phyloP scores from a whole-genome alignment of 306 rosid genomes.

The Phaseolus lunatus region DNA sequence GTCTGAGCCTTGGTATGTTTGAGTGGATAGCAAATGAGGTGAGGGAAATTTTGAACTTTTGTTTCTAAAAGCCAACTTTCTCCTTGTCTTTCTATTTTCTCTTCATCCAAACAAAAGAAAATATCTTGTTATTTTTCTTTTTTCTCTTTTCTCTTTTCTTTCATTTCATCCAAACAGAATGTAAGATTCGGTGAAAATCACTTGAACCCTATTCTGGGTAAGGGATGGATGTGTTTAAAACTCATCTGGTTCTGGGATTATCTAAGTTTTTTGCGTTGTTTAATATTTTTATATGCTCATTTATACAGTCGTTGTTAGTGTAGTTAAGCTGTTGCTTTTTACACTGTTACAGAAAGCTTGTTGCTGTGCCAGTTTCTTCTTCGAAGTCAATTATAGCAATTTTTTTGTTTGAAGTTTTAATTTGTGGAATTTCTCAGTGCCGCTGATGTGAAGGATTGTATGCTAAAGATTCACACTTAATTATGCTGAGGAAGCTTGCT shows the following conservation, averaged over 20 bases:
- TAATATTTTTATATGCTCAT: too few relatives aligned
- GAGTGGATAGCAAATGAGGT: not conserved
- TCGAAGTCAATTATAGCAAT: constrained; percentile 18
- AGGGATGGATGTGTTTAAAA: constrained; percentile 24
- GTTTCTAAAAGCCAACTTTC: not conserved
- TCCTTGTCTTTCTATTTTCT: not conserved
- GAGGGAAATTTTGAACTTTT: not conserved
- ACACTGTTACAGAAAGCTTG: not conserved
- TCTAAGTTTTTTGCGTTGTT: not conserved
- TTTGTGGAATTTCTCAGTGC: constrained; percentile 73
- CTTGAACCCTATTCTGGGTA: not conserved
- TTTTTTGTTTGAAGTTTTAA: constrained; percentile 46
- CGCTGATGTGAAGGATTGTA: constrained; percentile 80
- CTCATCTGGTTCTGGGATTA: not conserved
- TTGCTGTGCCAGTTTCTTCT: constrained; percentile 31
- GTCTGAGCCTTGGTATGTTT: not conserved
- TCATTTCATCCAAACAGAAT: not conserved
- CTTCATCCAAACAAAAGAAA: not conserved
- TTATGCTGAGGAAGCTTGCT: constrained; percentile 79
- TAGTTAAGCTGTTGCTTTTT: constrained; percentile 25
- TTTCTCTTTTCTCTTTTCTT: not conserved
- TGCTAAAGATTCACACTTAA: constrained; percentile 69
- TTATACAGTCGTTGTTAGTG: not conserved
- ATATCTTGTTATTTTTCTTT: not conserved
- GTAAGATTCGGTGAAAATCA: not conserved